Base-by-base conservation (phyloP, 1,284 basidiomycete genomes). In the Peniophora sp. region DNA sequence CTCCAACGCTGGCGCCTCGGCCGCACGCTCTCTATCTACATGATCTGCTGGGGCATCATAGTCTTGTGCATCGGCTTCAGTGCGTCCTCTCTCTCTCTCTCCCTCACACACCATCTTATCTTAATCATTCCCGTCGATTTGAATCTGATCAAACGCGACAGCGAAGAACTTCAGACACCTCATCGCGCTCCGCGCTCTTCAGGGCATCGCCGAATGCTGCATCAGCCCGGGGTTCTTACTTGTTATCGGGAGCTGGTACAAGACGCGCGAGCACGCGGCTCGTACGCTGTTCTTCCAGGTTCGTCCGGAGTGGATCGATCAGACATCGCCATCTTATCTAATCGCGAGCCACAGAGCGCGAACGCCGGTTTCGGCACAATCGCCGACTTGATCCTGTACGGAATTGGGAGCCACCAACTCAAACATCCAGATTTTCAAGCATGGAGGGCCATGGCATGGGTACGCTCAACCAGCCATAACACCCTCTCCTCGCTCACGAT, bases 141-240 rank as follows among this genome's bases (percentile, higher is more conserved):
- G n/a, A n/a, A n/a, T n/a, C n/a, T n/a, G n/a, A n/a, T n/a, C n/a
- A n/a, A n/a, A n/a, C n/a, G 27, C 27, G 27, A 32, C n/a, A 48
- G 55, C 54, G 18, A 37, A 57, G 32, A 51, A 57, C 41, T 57
- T 52, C 43, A 47, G 18, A 20, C 51, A 55, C 14, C 51, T 57
- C 17, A 42, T 55, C 15, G 49, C 37, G 32, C 51, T 57, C 3
- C 55, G 57, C n/a, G 57, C 54, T 2, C 54, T 57, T n/a, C 57
- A 58, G 45, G 57, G 57, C 47, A n/a, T 58, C 14, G 54, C 54
- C 24, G 53, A 58, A 47, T 58, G 57, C 37, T 54, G 53, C 50
- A 58, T 58, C 42, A 51, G 48, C 47, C 57, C 57, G 6, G 55
- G 57, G 27, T 58, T 58, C 49, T 50, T 58, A 23, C 53, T 58